Base-by-base conservation (phyloP, 257 asterid genomes). In the Lycium ferocissimum region DNA sequence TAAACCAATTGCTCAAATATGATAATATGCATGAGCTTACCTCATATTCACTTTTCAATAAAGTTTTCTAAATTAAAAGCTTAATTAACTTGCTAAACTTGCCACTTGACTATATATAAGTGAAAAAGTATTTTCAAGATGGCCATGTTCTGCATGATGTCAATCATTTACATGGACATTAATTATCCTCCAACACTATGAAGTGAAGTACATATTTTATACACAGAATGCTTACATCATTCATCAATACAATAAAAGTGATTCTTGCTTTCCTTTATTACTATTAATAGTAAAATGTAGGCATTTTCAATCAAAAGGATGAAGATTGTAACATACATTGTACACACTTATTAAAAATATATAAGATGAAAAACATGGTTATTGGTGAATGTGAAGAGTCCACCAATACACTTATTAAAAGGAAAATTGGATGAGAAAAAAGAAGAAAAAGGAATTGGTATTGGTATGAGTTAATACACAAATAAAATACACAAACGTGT, bases 401-500 rank as follows among this genome's bases (percentile, higher is more conserved):
- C 59, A 59, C 66, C 51, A 15, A 26, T 20, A 73, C 33, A 22
- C 0, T 5, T 26, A 26, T 26, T 26, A 26, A 43, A 26, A 53
- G 67, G 13, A 22, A 72, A 79, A 45, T 33, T 22, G 70, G 22
- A 83, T 47, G 81, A 6, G 33, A 69, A 7, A 59, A 8, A 72
- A 5, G 38, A 14, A 62, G n/a, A 40, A 63, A 14, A 17, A 49
- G 1, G 33, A 26, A 26, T 26, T 26, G 33, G 33, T 26, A 26
- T 26, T 26, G 33, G 33, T 26, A 26, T 26, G 33, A 26, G 33
- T 26, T 26, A 26, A 1, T 26, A 26, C 33, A 26, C 33, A 26
- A 26, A 26, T 0, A 26, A 26, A 26, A 26, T 26, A 26, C 33
- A 26, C 76, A 91, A 90, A 89, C 97, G 97, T 87, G 98, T 95